These are phyloP conservation scores for Alternaria solani DNA, from an alignment of 2,329 filamentous ascomycete species.

Conservation along the genomic window DNA sequence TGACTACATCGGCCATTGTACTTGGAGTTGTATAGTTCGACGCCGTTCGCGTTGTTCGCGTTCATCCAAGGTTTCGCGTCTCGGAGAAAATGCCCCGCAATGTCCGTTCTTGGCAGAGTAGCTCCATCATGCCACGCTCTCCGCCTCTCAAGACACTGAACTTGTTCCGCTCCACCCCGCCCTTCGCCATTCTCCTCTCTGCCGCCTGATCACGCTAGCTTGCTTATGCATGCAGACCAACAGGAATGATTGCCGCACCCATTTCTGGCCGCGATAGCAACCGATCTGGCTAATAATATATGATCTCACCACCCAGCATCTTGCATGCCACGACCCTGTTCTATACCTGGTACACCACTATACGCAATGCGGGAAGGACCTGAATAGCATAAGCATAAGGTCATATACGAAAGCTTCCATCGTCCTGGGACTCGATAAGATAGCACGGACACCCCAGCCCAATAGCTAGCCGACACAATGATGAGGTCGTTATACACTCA, in stretches of 20 bases:
- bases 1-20: conserved; percentile 41
- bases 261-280: neutral
- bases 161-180: neutral
- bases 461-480: neutral
- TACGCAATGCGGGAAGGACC: conserved; percentile 2
- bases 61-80: conserved; percentile 29
- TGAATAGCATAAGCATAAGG: conserved; percentile 4
- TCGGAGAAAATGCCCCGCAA: conserved; percentile 27
- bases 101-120: conserved; percentile 17
- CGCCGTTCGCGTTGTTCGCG: conserved; percentile 17
- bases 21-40: conserved; percentile 6
- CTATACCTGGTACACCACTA: conserved; percentile 5
- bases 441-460: neutral
- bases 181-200: conserved; percentile 1
- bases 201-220: neutral
- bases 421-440: neutral
- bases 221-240: neutral
- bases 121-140: neutral
- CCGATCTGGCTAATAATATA: conserved; percentile 5
- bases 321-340: conserved; percentile 4
- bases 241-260: conserved; percentile 1
- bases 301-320: conserved; percentile 13
- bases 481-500: conserved; percentile 6
- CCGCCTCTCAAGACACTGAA: conserved; percentile 3
- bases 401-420: conserved; percentile 12